Percentiles rank a stretch among this genome's conserved stretches.
phyloP scores from a whole-genome alignment of 306 rosid genomes.

The Rosa lucieae region DNA sequence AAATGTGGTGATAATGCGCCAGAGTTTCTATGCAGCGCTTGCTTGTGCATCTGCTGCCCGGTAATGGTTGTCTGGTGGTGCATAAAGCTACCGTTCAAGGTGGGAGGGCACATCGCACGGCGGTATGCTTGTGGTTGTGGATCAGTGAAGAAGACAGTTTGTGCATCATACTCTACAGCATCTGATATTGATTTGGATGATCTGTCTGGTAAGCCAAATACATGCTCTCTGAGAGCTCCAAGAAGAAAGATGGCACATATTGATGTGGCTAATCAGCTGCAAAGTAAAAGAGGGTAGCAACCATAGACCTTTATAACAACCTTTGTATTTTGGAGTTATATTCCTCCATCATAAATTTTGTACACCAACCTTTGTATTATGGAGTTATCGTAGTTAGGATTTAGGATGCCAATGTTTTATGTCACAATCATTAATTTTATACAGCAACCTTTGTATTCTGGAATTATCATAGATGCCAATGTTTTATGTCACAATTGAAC shows the following conservation, averaged over 20 bases:
- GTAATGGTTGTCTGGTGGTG: conserved; percentile 44
- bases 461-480: too few relatives aligned
- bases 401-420: background rate
- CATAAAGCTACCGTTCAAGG: conserved; percentile 53
- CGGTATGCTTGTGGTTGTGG: conserved; percentile 41
- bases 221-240: background rate
- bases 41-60: conserved; percentile 57
- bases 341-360: too few relatives aligned
- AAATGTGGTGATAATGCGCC: conserved; percentile 31
- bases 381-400: background rate
- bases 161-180: conserved; percentile 56
- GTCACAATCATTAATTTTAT: background rate
- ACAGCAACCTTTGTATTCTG: too few relatives aligned
- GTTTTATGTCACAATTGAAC: background rate
- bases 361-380: too few relatives aligned
- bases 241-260: background rate
- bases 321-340: background rate
- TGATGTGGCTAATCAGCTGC: background rate
- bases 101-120: conserved; percentile 36
- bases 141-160: conserved; percentile 29
- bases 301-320: background rate
- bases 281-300: background rate
- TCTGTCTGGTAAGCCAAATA: conserved; percentile 16
- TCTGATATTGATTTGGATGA: conserved; percentile 58
- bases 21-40: conserved; percentile 47